Evolutionary conservation across 108 stramenopile species (phyloP), one percentile per base, ranked within the genome.

Genomic region (Pseudonitzschia multiseries): DNA sequence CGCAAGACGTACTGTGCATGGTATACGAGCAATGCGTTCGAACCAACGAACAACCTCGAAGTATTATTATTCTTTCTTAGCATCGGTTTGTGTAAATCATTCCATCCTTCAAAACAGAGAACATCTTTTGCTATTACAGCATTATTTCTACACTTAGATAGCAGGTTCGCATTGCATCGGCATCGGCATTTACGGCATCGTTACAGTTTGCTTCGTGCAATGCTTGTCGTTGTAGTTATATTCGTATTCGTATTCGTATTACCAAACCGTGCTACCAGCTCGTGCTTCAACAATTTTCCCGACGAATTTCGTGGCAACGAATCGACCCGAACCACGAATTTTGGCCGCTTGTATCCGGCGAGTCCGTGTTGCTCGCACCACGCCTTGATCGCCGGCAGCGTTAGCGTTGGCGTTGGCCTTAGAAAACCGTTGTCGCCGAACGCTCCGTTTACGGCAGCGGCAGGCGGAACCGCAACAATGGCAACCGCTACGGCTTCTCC

Each of bases 401-500:
- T 10, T n/a, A 65, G 17, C 26, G 18, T 57, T 79, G 27, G 65
- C 18, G 13, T n/a, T n/a, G n/a, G n/a, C n/a, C n/a, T n/a, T n/a
- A n/a, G n/a, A n/a, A n/a, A n/a, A n/a, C n/a, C n/a, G n/a, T n/a
- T n/a, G n/a, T n/a, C n/a, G n/a, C n/a, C n/a, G n/a, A n/a, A n/a
- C n/a, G n/a, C n/a, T n/a, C n/a, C n/a, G n/a, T n/a, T n/a, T n/a
- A n/a, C 36, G 36, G 36, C 4, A 36, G 6, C 36, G 36, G 2
- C 36, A 36, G 2, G 4, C 36, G 36, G 36, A 36, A 6, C 36
- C 36, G 36, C 4, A 36, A 93, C 90, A 21, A 95, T 29, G 5
- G 89, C 94, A 63, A 84, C 86, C 43, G 83, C 80, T 1, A 95
- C 90, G 18, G 78, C 70, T 76, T 95, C 92, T 26, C 94, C 94